Evolutionary conservation across 306 rosid species (phyloP).

Genomic region (Gillenia trifoliata): DNA sequence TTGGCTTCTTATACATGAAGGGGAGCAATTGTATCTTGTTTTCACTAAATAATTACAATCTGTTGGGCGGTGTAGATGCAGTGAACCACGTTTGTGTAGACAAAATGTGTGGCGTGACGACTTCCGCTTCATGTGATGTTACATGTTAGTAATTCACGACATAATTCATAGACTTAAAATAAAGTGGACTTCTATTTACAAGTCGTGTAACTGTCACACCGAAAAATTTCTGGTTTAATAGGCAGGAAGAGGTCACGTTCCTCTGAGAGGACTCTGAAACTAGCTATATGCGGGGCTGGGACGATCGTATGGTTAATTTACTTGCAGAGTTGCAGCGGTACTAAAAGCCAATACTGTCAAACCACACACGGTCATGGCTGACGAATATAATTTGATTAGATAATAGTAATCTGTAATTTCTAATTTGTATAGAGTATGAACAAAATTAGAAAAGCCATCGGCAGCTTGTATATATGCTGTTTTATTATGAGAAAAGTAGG

Average conservation of each 20-base stretch:
- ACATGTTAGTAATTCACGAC: no score
- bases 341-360: background rate
- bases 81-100: background rate
- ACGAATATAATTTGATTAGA: background rate
- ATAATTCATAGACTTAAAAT: no score
- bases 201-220: no score
- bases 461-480: background rate
- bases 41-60: background rate
- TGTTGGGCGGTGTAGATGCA: background rate
- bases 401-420: background rate
- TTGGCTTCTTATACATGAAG: background rate
- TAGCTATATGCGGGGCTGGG: background rate
- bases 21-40: background rate
- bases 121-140: no score
- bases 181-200: no score
- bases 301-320: background rate
- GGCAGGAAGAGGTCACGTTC: background rate
- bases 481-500: no score
- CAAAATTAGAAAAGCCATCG: background rate
- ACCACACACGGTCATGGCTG: background rate
- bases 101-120: background rate
- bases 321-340: background rate
- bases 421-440: background rate
- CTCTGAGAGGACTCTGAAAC: background rate
- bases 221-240: no score